A percentile compares a stretch with the other conserved stretches of the same genome.
phyloP scores from a whole-genome alignment of 768 basidiomycete species.

The Lentinula lateritia region DNA sequence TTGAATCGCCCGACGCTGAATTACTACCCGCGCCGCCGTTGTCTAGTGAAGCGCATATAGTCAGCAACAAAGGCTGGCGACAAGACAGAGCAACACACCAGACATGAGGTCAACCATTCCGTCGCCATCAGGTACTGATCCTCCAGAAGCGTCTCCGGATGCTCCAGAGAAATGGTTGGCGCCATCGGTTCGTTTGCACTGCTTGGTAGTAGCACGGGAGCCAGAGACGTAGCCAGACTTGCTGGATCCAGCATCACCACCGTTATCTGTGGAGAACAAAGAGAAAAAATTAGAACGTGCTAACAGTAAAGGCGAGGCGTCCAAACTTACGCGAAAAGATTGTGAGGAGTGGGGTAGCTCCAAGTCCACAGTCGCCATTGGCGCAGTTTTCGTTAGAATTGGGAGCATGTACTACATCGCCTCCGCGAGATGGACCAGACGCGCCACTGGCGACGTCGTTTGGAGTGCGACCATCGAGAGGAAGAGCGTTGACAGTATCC shows the following conservation, averaged over 20 bases:
- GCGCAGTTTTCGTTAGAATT: background rate
- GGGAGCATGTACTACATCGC: background rate
- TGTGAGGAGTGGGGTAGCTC: constrained; percentile 12
- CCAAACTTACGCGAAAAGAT: constrained; percentile 21
- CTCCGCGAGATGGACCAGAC: background rate
- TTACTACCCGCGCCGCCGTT: constrained; percentile 29
- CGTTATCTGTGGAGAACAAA: background rate
- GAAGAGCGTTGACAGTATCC: background rate
- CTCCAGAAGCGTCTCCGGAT: background rate
- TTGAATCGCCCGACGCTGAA: constrained; percentile 25
- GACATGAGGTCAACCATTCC: background rate
- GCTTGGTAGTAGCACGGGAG: too few species aligned
- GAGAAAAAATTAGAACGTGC: background rate
- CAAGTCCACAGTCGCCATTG: background rate
- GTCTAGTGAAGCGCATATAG: constrained; percentile 10
- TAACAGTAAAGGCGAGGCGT: background rate
- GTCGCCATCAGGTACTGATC: background rate
- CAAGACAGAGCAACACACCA: background rate
- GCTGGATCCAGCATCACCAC: background rate
- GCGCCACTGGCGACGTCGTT: background rate
- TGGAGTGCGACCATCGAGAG: background rate
- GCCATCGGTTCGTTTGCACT: background rate
- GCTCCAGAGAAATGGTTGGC: background rate
- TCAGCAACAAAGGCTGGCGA: background rate
- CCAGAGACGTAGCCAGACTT: background rate